Evolutionary conservation across 2,329 filamentous ascomycete genomes (phyloP), one percentile per base, ranked within the genome.

Genomic region (Alternaria sp.): DNA sequence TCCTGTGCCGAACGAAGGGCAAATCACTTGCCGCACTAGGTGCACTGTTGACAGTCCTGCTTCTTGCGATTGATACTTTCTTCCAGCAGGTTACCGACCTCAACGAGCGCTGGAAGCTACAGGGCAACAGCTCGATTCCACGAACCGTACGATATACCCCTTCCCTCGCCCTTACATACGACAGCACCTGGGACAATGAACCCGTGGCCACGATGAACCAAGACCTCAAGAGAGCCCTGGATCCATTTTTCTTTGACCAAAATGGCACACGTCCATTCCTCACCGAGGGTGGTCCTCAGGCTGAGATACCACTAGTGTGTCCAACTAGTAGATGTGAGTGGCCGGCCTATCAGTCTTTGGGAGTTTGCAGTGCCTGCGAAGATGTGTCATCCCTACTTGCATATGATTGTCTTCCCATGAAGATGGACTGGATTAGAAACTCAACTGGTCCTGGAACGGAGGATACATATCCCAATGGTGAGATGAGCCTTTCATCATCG

Each of bases 81-180:
- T 77, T 78, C 26, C 76, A 78, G 28, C 74, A 78, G 41, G 69
- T 79, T 0, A 65, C 74, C 0, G 60, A 66, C 4, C 44, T 64
- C 1, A 26, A 23, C 10, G 65, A 68, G 10, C 51, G 55, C 5
- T 30, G 28, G 67, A 60, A 18, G 6, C 6, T 66, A 2, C 50
- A 61, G 4, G 54, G 66, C 2, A 58, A 69, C 9, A 71, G 69
- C 30, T 63, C 58, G 1, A 56, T 77, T 9, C 60, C 74, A 4
- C 56, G 55, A 3, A 55, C 59, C 11, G 26, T 62, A 1, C 33
- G 43, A 3, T 73, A 70, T 43, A 14, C 63, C 44, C 14, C 61
- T 28, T 28, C 12, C n/a, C 2, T 45, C 3, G 49, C 28, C 8
- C 9, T 7, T 26, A 26, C 21, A n/a, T 61, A 63, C 45, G 47